Base-by-base conservation (phyloP, 179 eudicot species). In the Beta lomatogona region DNA sequence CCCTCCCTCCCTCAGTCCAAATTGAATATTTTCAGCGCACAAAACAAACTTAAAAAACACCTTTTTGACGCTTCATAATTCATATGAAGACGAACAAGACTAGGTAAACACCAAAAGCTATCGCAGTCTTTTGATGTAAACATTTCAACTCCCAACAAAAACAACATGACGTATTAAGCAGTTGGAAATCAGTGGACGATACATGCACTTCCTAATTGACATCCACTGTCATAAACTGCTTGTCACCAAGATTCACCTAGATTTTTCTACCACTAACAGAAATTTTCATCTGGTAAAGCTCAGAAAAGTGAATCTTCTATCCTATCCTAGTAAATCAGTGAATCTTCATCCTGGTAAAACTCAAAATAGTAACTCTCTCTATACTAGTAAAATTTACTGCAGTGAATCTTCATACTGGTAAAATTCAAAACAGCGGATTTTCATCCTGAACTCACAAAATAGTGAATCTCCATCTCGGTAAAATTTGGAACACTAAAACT, bases 61-160 rank as follows among this genome's bases (percentile, higher is more conserved):
- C 25, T 21, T 25, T 36, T 41, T 31, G 78, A 53, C 10, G 28
- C 9, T 41, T 52, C 41, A n/a, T n/a, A n/a, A n/a, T n/a, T n/a
- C n/a, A 80, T 15, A 28, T n/a, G 28, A 55, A 58, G 75, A 55
- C 59, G 55, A 45, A 81, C 11, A 81, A 67, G 36, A 81, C 59
- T 75, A n/a, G 54, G 83, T 75, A 61, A 81, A 65, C 25, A 50
- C 48, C 70, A 54, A 31, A 80, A 74, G 46, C 11, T 69, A 55
- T 75, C 80, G 45, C 41, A 36, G 71, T 44, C 54, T 21, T 67
- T 46, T 69, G 84, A 82, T 77, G 80, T 77, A 22, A 82, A 77
- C 80, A 63, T 45, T 50, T 77, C 76, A 82, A 82, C 80, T 28
- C 69, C 83, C 75, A 60, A 58, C 64, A 46, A 57, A 61, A 19